Percentiles rank a stretch among this genome's conserved stretches.
Conservation (phyloP, 2,329 filamentous ascomycete species). For the Fusarium sambucinum region DNA sequence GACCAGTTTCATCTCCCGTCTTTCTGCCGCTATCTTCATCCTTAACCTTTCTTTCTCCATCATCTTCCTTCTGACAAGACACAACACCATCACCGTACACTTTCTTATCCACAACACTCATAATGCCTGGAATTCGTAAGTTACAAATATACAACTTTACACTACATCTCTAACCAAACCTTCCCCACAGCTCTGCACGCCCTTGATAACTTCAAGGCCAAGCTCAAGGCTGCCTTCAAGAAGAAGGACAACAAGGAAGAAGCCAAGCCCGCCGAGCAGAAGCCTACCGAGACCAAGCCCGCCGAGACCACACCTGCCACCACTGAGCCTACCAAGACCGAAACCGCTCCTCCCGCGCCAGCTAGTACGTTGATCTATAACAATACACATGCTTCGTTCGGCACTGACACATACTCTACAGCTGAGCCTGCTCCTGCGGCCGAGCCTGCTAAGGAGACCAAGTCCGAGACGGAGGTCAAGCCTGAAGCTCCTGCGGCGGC, state of each 20-base stretch:
- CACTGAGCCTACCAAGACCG: constrained; percentile 54
- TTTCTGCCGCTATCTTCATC: constrained; percentile 19
- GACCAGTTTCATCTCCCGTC: constrained; percentile 34
- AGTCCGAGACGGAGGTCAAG: constrained; percentile 46
- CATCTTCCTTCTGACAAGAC: constrained; percentile 6
- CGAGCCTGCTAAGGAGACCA: constrained; percentile 48
- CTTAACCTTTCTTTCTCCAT: constrained; percentile 16
- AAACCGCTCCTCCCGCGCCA: constrained; percentile 50
- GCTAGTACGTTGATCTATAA: constrained; percentile 46
- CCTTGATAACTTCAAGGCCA: constrained; percentile 67
- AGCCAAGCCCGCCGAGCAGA: constrained; percentile 39
- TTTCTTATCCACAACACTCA: constrained; percentile 41
- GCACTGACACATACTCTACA: constrained; percentile 35
- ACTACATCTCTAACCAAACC: constrained; percentile 5
- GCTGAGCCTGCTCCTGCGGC: constrained; percentile 45
- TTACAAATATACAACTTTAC: constrained; percentile 31
- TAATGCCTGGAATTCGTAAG: constrained; percentile 67
- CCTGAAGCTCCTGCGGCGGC: constrained; percentile 47
- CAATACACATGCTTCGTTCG: not conserved
- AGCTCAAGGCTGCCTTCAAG: constrained; percentile 67
- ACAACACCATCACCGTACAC: not conserved
- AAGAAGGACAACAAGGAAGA: constrained; percentile 58
- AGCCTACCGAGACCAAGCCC: constrained; percentile 40
- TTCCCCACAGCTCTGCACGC: constrained; percentile 61
- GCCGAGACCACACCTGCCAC: constrained; percentile 42